Evolutionary conservation across 2,329 filamentous ascomycete genomes (phyloP), one percentile per base, ranked within the genome.

Genomic region (Chrysoporthe puriensis): DNA sequence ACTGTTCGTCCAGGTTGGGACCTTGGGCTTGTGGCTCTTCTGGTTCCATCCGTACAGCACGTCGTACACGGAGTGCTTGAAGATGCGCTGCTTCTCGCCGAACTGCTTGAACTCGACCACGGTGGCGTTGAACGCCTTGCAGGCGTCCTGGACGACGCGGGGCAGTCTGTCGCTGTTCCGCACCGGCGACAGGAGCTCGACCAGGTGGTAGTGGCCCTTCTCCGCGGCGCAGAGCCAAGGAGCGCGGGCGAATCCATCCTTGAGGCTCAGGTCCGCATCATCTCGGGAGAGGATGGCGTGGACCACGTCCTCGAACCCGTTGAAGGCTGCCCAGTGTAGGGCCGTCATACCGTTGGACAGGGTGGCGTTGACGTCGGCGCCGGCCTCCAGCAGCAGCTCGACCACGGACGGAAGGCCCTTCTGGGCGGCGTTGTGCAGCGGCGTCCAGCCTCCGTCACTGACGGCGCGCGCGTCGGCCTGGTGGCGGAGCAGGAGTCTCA

Each of bases 291-390:
- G 69, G 32, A 86, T 73, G 34, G 81, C 77, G 14, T 75, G 74
- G 16, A 84, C 82, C 16, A 84, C 80, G 13, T 77, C 76, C 69
- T 79, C 77, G 57, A 76, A 79, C 1, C 84, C 84, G 57, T 82
- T 82, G 68, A 84, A 82, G 11, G 83, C 84, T 1, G 84, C 84
- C 79, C 84, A 84, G 71, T 86, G 84, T 40, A 87, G 74, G 4
- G 84, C 80, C 14, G 83, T 85, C 83, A 85, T 86, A 18, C 81
- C 82, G 57, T 85, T 85, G 65, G 81, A 80, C 67, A 84, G 79
- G 57, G 77, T 76, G 14, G 80, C 80, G 72, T 85, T 83, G 34
- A 85, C 75, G 59, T 80, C 73, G 8, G 82, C 84, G 11, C 77
- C 73, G 32, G 80, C 77, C n/a, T 76, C 72, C 14, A 85, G 74